phyloP scores from a whole-genome alignment of 345 rosid species.

The Psidium guajava region DNA sequence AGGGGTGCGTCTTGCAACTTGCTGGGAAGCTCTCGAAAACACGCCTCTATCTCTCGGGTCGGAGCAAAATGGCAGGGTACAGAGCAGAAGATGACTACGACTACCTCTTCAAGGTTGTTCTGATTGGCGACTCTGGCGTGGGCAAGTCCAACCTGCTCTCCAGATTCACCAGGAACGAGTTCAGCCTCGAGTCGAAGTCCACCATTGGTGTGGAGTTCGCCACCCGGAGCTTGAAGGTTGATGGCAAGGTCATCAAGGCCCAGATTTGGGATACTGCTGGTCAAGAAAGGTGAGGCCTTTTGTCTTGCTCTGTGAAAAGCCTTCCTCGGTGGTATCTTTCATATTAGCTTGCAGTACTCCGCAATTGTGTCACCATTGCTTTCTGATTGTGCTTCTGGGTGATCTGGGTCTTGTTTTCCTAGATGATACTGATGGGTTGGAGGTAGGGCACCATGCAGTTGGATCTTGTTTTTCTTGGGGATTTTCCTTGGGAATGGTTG shows the following conservation, averaged over 20 bases:
- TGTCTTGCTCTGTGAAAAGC: background rate
- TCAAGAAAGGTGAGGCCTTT: slow-evolving; percentile 54
- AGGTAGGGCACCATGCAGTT: background rate
- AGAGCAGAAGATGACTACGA: slow-evolving; percentile 95
- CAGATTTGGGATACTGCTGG: slow-evolving; percentile 99
- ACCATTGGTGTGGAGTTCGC: slow-evolving; percentile 96
- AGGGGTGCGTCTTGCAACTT: background rate
- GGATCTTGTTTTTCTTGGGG: background rate
- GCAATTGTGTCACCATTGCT: background rate
- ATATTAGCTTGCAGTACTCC: background rate
- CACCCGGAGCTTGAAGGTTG: slow-evolving; percentile 82
- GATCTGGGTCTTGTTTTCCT: background rate
- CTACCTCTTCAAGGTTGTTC: slow-evolving; percentile 78
- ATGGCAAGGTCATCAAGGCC: slow-evolving; percentile 79
- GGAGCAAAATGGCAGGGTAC: slow-evolving; percentile 60
- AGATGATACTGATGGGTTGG: background rate
- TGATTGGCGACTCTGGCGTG: slow-evolving; percentile 91
- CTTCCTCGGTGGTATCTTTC: background rate
- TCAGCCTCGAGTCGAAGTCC: slow-evolving; percentile 87
- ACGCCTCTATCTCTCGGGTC: background rate
- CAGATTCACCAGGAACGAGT: slow-evolving; percentile 86
- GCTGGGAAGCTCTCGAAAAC: background rate
- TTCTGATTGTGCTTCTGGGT: background rate
- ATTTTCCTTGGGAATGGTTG: background rate
- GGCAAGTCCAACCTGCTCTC: slow-evolving; percentile 93